Evolutionary conservation across 2,329 filamentous ascomycete species (phyloP), one percentile per base, ranked within the genome.

Genomic region (Fusarium sp.): DNA sequence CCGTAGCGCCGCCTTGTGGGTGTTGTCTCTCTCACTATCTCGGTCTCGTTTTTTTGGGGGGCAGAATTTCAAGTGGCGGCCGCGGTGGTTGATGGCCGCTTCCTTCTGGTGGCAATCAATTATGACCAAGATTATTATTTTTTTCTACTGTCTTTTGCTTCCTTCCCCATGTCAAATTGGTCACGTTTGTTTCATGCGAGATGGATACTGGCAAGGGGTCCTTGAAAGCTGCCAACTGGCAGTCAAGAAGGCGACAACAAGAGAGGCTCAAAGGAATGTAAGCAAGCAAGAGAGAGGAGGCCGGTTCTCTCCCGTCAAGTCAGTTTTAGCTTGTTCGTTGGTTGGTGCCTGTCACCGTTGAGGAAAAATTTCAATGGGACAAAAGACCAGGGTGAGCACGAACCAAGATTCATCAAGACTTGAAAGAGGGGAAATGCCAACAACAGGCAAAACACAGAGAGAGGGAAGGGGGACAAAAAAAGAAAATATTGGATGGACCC

Each of bases 51-150:
- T 29, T 38, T 38, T 40, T 6, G 14, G 38, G 16, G 40, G 13
- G 23, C 14, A n/a, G 20, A 25, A 23, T 27, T 14, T 34, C 13
- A 46, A 46, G 61, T 62, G 61, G 66, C 68, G 55, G 36, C 56
- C 27, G 58, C 66, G 66, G 67, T 67, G 63, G 67, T 64, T 56
- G 50, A 67, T 64, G 59, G 29, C 67, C 63, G 66, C 42, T 46
- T 14, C 23, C 34, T 27, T 34, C 18, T 42, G 53, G 54, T 44
- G 54, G 54, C 54, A 44, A 44, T 27, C 16, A 27, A 58, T 44
- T 44, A 44, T 25, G 27, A 57, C 31, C 49, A 34, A 50, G 49
- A n/a, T n/a, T 40, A 23, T 20, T 44, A 14, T 23, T 14, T 14
- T 4, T 8, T 10, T 8, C 11, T 42, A 14, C 18, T n/a, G 10